Percentiles rank a stretch among this genome's conserved stretches.
Conservation (phyloP, 208 protist genomes). For the Histomonas meleagridis region DNA sequence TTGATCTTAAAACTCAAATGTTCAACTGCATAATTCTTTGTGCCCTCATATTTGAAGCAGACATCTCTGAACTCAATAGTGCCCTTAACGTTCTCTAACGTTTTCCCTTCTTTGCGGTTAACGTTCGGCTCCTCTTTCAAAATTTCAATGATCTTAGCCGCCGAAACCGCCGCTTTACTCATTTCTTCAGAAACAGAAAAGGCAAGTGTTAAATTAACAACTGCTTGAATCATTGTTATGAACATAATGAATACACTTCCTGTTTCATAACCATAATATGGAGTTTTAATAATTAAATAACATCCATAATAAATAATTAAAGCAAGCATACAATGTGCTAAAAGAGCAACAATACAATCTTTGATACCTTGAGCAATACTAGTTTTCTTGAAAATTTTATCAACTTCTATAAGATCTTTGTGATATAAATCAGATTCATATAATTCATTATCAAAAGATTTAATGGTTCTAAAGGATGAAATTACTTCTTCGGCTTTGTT, state of each 20-base stretch:
- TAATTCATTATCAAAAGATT: conserved; percentile 8
- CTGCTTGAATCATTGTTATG: too few relatives aligned
- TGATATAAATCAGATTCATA: background rate
- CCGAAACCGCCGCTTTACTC: background rate
- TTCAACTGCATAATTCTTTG: background rate
- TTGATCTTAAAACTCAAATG: background rate
- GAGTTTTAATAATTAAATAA: background rate
- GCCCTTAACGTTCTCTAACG: background rate
- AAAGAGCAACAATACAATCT: background rate
- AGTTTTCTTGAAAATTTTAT: background rate
- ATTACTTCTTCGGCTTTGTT: background rate
- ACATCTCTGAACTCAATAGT: conserved; percentile 24
- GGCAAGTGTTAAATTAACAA: too few relatives aligned
- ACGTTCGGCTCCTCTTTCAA: background rate
- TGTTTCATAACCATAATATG: too few relatives aligned
- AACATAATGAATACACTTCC: too few relatives aligned
- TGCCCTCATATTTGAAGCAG: background rate
- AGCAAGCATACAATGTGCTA: background rate
- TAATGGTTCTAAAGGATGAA: background rate
- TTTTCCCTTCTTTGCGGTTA: background rate
- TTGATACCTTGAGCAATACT: background rate
- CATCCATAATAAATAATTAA: background rate
- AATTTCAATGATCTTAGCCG: background rate
- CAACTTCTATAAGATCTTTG: background rate
- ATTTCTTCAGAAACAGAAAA: background rate